Percentiles rank a stretch among this genome's conserved stretches.
phyloP scores from a whole-genome alignment of 371 early-diverging fungal genomes.

The Basidiobolus meristosporus region DNA sequence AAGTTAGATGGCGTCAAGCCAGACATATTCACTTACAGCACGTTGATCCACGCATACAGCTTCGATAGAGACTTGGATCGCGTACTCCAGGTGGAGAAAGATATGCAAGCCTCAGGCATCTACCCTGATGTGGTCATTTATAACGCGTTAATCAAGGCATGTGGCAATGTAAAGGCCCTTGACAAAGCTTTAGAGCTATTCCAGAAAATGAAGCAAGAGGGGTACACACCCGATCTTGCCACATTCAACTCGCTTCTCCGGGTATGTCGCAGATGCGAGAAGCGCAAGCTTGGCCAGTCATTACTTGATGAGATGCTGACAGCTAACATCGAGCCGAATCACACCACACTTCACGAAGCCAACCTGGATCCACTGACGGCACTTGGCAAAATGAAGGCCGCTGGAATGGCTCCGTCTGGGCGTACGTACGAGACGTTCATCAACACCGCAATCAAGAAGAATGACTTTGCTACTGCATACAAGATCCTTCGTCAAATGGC shows the following conservation, averaged over 20 bases:
- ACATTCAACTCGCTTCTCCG: no score
- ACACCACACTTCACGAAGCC: not conserved
- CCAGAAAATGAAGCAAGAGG: slow-evolving; percentile 8
- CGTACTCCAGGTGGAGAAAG: not conserved
- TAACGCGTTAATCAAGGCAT: not conserved
- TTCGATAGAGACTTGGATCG: not conserved
- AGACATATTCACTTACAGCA: not conserved
- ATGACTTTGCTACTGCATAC: not conserved
- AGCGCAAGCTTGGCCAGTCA: no score
- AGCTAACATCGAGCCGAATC: not conserved
- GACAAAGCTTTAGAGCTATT: slow-evolving; percentile 12
- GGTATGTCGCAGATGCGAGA: no score
- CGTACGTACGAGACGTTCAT: not conserved
- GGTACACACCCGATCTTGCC: not conserved
- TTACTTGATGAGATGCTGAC: not conserved
- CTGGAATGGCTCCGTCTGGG: not conserved
- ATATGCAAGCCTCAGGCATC: not conserved
- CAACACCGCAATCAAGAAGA: not conserved
- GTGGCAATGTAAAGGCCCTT: not conserved
- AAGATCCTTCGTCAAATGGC: not conserved
- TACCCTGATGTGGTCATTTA: not conserved
- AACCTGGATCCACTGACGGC: not conserved
- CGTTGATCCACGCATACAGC: not conserved
- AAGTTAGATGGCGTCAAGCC: not conserved
- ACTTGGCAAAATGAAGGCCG: not conserved